A percentile compares a stretch with the other conserved stretches of the same genome.
These are phyloP conservation scores for Chenopodium quinoa DNA, from an alignment of 148 eudicot species.

Conservation along the genomic window DNA sequence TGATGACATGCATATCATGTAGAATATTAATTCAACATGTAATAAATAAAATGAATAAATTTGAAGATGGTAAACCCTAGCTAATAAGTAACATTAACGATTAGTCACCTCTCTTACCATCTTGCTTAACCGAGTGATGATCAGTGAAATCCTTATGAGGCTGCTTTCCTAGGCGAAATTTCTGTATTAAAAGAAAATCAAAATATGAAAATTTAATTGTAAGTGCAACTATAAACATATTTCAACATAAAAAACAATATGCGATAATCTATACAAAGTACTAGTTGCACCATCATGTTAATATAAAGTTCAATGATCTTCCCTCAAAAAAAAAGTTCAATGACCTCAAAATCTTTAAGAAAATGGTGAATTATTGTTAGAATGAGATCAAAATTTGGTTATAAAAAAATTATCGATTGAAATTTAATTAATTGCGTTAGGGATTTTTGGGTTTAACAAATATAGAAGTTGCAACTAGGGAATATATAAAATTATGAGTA, in stretches of 20 bases:
- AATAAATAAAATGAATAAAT: not conserved
- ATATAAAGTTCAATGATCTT: no score
- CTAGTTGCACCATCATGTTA: not conserved
- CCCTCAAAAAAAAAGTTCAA: no score
- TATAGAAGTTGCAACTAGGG: not conserved
- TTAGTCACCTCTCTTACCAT: slow-evolving; percentile 65
- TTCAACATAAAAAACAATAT: no score
- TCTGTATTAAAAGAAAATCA: slow-evolving; percentile 31
- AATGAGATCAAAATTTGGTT: no score
- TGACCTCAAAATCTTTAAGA: no score
- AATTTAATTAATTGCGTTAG: no score
- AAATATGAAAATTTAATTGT: not conserved
- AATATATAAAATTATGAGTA: not conserved
- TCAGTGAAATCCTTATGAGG: slow-evolving; percentile 96
- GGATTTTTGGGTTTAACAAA: no score
- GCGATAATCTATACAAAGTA: no score
- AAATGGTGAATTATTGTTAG: no score
- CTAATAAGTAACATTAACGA: not conserved
- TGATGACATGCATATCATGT: no score
- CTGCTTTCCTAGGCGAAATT: slow-evolving; percentile 97
- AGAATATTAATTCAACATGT: not conserved
- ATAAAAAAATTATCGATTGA: no score
- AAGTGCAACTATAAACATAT: not conserved
- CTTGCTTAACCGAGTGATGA: slow-evolving; percentile 55
- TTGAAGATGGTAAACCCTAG: not conserved